phyloP scores from a whole-genome alignment of 352 stramenopile genomes.

The Phytopythium boreale region DNA sequence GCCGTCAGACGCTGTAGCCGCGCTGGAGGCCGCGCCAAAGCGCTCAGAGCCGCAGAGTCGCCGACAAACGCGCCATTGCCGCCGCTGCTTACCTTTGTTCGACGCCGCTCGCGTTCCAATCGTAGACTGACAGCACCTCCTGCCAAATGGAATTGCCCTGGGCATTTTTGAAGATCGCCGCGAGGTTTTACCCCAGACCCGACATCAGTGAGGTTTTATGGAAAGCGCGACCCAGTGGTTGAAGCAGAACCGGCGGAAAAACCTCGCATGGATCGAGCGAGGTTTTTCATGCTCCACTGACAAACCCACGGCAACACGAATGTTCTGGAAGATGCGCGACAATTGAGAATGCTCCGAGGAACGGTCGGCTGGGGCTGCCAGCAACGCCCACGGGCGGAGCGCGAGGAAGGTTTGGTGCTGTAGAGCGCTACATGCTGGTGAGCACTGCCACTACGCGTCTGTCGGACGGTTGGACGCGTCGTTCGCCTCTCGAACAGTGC shows the following conservation, averaged over 20 bases:
- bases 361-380: too few species aligned
- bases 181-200: not conserved
- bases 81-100: not conserved
- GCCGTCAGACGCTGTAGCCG: not conserved
- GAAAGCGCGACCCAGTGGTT: not conserved
- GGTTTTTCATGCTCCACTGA: not conserved
- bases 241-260: not conserved
- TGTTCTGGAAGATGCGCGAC: not conserved
- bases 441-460: too few species aligned
- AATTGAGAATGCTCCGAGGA: not conserved
- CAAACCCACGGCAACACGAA: not conserved
- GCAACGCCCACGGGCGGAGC: too few species aligned
- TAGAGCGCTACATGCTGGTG: too few species aligned
- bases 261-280: not conserved
- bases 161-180: conserved; percentile 1
- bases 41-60: not conserved
- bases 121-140: not conserved
- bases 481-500: too few species aligned
- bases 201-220: not conserved
- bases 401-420: too few species aligned
- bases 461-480: too few species aligned
- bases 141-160: not conserved
- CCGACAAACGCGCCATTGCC: not conserved
- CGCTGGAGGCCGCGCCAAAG: not conserved
- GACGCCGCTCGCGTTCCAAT: not conserved